Conservation (phyloP, 331 rosid genomes). For the Cydonia oblonga region DNA sequence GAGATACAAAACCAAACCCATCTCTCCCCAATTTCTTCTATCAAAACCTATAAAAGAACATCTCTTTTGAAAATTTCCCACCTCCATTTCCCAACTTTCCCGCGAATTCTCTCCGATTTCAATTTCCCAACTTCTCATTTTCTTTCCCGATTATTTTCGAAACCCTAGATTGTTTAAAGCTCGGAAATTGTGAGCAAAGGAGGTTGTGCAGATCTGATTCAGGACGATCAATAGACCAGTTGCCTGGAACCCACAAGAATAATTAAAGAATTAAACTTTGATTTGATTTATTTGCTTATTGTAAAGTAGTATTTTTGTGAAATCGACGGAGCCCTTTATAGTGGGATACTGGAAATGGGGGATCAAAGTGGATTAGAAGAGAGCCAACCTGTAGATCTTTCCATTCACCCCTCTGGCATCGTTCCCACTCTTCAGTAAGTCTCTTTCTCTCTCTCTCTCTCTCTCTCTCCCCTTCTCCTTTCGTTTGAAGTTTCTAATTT, state of each 20-base stretch:
- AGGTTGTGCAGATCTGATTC: background rate
- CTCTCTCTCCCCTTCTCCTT: too few species aligned
- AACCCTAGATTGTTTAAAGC: background rate
- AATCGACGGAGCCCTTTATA: background rate
- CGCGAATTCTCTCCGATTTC: background rate
- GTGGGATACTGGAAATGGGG: slow-evolving; percentile 36
- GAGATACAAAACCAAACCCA: background rate
- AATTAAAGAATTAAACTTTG: background rate
- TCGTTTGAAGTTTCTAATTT: background rate
- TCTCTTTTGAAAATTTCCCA: background rate
- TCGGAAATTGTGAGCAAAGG: background rate
- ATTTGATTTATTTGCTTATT: background rate
- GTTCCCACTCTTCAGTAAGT: slow-evolving; percentile 94
- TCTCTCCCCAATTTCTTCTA: background rate
- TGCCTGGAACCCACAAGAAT: background rate
- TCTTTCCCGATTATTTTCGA: background rate
- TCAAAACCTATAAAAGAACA: slow-evolving; percentile 5
- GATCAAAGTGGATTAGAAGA: slow-evolving; percentile 66
- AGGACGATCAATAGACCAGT: background rate
- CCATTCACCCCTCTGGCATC: slow-evolving; percentile 79
- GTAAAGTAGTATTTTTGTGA: background rate
- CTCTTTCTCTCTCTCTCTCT: background rate
- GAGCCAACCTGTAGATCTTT: slow-evolving; percentile 69
- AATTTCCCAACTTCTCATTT: background rate
- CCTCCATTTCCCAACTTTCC: too few species aligned